Base-by-base conservation (phyloP, 148 eudicot genomes). In the Linanthus parryae region DNA sequence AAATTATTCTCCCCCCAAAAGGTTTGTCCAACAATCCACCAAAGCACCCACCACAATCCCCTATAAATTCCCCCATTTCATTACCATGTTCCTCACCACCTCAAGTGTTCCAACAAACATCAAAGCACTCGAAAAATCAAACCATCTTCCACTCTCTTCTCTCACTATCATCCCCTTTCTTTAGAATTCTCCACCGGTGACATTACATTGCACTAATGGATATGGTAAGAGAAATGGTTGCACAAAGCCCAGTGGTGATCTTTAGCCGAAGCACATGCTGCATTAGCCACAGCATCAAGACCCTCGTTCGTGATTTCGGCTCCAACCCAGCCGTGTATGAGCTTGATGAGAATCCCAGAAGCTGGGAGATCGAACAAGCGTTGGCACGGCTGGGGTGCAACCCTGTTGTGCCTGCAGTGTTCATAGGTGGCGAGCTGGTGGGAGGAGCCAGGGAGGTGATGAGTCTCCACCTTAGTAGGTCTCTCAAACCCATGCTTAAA, bases 231-330 rank as follows among this genome's bases (percentile, higher is more conserved):
- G 52, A 34, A 20, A 42, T 66, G 45, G 64, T 70, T 7, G 16
- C 65, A 0, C 56, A 66, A 33, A 66, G 64, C 18, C 64, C 76
- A 0, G 72, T 72, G 34, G 76, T 72, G 61, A 72, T 72, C 23
- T 72, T 72, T 40, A 72, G 76, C 61, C 61, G 62, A 65, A 72
- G 72, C 42, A 28, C 64, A 10, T 72, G 76, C 19, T 66, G 72
- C 64, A 72, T 72, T 72, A 55, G 71, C 43, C 65, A 72, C 20
- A 62, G 72, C 1, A 62, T 72, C 25, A 66, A 62, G 35, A 47
- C 65, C n/a, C 58, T 72, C 3, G 52, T 72, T 5, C 36, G 38
- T 14, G 76, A 66, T 15, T 70, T 61, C 4, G 76, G 76, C 16
- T 63, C 62, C 15, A 72, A 62, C 61, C 76, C 76, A 0, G 45